Base-by-base conservation (phyloP, 805 yeast genomes). In the Wickerhamomyces alni region DNA sequence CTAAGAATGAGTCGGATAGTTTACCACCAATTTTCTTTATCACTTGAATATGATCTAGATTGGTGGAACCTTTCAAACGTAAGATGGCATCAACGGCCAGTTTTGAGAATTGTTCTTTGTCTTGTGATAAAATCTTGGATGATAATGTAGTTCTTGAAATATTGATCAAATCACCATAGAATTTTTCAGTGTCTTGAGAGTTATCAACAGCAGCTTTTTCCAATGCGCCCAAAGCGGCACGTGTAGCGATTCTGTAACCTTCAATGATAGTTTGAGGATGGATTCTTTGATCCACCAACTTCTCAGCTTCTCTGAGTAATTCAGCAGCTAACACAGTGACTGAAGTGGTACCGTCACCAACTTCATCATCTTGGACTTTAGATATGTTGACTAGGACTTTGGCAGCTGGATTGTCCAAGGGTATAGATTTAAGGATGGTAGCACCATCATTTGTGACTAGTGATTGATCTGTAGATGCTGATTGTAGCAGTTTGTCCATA, bases 201-300 rank as follows among this genome's bases (percentile, higher is more conserved):
- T 67, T 82, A 60, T 93, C 89, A 19, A 84, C 79, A 1, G 98
- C 89, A 31, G 77, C 69, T 43, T 72, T 72, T 45, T 80, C 84
- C 54, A 93, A 74, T n/a, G 95, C 88, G 9, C 62, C 69, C 28
- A 91, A 63, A 2, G 99, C 96, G n/a, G 87, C 87, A 40, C 72
- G 71, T 16, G 87, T 70, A 4, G 97, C 99, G 49, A 87, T 77
- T 65, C 98, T 75, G 65, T 74, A 93, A 40, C 99, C 99, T 61
- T 87, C 95, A 48, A 93, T 88, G 57, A 93, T 91, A 5, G 97
- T 91, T 64, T 91, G 98, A 30, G 99, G 99, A 64, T 93, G 99
- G 48, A 93, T 93, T 59, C 84, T 89, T 61, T 82, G 84, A 50
- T 88, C 95, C 35, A 93, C 84, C 47, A 93, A 75, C 59, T 81